phyloP scores from a whole-genome alignment of 257 asterid genomes.

The Solanum paucissectum region DNA sequence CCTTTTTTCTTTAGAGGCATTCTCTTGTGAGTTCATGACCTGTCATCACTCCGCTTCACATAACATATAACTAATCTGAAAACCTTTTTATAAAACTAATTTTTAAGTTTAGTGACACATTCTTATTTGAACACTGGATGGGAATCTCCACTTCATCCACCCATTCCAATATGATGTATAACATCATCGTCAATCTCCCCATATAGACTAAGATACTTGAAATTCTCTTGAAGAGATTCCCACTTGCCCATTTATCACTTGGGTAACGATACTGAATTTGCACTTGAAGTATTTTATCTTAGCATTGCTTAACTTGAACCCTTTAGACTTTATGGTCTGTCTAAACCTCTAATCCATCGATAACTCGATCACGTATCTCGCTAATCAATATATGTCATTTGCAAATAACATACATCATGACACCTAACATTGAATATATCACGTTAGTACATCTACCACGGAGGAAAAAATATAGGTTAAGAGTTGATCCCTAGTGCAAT shows the following conservation, averaged over 20 bases:
- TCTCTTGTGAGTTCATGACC: background rate
- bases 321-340: background rate
- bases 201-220: no score
- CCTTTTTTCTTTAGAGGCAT: no score
- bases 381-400: background rate
- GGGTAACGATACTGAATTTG: background rate
- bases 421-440: background rate
- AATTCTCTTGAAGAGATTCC: background rate
- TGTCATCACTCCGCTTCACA: background rate
- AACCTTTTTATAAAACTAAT: no score
- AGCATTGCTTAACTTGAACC: background rate
- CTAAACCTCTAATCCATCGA: background rate
- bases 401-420: background rate
- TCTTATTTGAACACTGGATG: no score
- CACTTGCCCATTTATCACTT: background rate
- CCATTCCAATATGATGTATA: background rate
- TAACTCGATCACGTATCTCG: background rate
- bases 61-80: background rate
- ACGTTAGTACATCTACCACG: no score
- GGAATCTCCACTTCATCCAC: background rate
- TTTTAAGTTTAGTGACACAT: background rate
- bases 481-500: background rate
- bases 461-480: background rate
- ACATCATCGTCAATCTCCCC: background rate
- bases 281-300: background rate